Evolutionary conservation across 805 yeast species (phyloP), one percentile per base, ranked within the genome.

Genomic region (Kuraishia piskuri): DNA sequence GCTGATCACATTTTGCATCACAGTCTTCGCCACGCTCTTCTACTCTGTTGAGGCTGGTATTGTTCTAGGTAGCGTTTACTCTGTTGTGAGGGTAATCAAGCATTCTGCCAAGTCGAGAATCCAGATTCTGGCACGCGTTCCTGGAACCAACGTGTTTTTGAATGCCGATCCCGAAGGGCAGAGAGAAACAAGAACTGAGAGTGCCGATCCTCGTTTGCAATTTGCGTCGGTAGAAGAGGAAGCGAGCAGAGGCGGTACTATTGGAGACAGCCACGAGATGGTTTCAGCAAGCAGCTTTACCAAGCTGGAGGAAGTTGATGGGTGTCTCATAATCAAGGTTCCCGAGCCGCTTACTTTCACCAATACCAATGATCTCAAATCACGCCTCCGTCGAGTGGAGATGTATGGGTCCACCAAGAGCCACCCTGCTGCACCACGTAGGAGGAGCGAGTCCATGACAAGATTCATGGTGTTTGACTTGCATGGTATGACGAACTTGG

Each of bases 291-390:
- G 3, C 68, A 20, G 67, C 20, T 19, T 21, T 26, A 36, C 46
- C 6, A 68, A 62, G 62, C 68, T 62, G 63, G 69, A 76, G 59
- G 78, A 73, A 45, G 72, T 86, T 50, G 88, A 84, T 58, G 90
- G 90, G 0, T 86, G 90, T 53, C 71, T 91, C 37, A 80, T 90
- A 25, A 86, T 90, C 40, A 86, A 84, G 57, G 79, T 90, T 47
- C 90, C 96, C 0, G 97, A 90, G 63, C 96, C 97, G 1, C 72
- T 90, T 55, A 88, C 91, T 4, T 90, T 90, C 67, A 89, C 96
- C 45, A 90, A 91, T 65, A 78, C 91, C 7, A 86, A 86, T 24
- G 95, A 88, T 59, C 71, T 90, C 56, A 82, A 85, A 56, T 73
- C 79, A 54, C 73, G 92, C 40, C 70, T 90, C 54, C 71, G 76